These are phyloP conservation scores for Lepiota venenata DNA, from an alignment of 768 basidiomycete species.

Conservation along the genomic window DNA sequence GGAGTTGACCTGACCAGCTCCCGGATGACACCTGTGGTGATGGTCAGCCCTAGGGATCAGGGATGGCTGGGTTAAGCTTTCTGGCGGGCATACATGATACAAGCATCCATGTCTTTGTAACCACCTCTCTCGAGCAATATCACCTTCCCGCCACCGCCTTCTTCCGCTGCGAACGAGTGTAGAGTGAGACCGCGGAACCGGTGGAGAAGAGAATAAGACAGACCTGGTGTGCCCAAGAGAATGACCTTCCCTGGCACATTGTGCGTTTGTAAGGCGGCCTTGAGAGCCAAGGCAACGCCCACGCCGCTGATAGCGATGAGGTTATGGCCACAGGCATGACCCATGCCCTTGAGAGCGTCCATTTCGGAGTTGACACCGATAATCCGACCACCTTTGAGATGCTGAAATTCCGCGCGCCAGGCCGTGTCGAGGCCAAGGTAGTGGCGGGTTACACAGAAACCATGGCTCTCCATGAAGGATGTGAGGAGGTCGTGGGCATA, in stretches of 20 bases:
- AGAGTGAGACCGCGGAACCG: conserved; percentile 3
- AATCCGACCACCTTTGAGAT: conserved; percentile 56
- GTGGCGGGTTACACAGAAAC: conserved; percentile 67
- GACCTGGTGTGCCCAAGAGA: conserved; percentile 76
- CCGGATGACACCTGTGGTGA: conserved; percentile 66
- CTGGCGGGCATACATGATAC: conserved; percentile 55
- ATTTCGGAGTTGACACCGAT: conserved; percentile 82
- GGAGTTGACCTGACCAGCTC: conserved; percentile 49
- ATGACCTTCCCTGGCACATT: conserved; percentile 65
- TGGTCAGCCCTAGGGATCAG: background rate
- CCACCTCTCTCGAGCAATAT: conserved; percentile 70
- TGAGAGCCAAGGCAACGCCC: conserved; percentile 70
- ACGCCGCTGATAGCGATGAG: conserved; percentile 78
- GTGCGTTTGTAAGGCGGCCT: conserved; percentile 61
- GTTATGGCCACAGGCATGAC: conserved; percentile 80
- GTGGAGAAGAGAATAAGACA: background rate
- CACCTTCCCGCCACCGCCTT: conserved; percentile 75
- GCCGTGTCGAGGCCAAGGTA: conserved; percentile 74
- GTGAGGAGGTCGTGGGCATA: conserved; percentile 71
- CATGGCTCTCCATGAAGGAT: conserved; percentile 60
- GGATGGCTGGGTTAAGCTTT: background rate
- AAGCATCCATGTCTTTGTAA: conserved; percentile 78
- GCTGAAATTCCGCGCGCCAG: conserved; percentile 70
- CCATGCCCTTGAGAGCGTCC: conserved; percentile 57
- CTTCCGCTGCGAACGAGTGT: conserved; percentile 54